phyloP scores from a whole-genome alignment of 169 alveolate species.

The Blepharisma undulans region DNA sequence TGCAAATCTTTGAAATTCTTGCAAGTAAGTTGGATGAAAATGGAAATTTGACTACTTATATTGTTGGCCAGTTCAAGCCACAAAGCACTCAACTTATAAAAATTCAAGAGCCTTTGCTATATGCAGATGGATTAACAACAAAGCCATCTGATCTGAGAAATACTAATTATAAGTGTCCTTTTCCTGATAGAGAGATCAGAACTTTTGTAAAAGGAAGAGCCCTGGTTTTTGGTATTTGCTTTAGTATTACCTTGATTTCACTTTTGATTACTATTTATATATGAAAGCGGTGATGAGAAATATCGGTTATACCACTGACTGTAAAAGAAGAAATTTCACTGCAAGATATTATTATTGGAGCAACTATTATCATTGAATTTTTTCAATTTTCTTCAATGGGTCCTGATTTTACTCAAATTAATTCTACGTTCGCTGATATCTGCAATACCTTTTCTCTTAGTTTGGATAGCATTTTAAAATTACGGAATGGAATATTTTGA shows the following conservation, averaged over 20 bases:
- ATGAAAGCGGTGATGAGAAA: neutral
- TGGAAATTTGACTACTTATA: neutral
- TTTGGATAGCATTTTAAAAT: neutral
- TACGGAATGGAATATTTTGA: constrained; percentile 11
- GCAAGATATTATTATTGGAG: neutral
- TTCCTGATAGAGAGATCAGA: neutral
- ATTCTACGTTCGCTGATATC: neutral
- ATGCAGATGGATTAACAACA: neutral
- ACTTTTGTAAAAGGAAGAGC: neutral
- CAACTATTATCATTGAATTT: neutral
- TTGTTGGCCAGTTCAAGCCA: neutral
- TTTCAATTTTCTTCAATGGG: constrained; percentile 19
- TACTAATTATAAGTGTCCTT: neutral
- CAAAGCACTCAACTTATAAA: neutral
- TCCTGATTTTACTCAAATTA: neutral
- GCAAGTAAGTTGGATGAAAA: neutral
- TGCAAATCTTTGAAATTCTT: neutral
- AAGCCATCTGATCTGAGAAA: neutral
- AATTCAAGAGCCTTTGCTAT: neutral
- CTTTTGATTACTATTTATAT: neutral
- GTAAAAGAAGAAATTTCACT: neutral
- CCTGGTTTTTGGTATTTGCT: neutral
- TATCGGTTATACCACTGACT: neutral
- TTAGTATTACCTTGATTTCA: neutral
- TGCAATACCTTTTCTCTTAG: neutral